Evolutionary conservation across 2,329 filamentous ascomycete species (phyloP).

Genomic region (Penicillium olsonii): DNA sequence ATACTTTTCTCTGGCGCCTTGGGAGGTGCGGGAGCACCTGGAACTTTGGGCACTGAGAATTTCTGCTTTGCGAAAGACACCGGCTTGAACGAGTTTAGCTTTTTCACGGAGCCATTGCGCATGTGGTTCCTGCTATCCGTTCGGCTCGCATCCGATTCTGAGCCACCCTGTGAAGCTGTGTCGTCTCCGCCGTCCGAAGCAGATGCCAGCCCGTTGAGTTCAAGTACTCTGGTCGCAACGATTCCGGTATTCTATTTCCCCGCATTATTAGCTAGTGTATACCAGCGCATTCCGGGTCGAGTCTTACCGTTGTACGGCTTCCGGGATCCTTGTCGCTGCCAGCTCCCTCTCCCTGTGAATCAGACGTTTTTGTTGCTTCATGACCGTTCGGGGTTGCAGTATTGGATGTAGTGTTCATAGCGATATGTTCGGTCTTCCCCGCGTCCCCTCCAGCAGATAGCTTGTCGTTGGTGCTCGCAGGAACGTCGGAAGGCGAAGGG

Average conservation of each 20-base stretch:
- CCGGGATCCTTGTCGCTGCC: slow-evolving; percentile 28
- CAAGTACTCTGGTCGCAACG: slow-evolving; percentile 39
- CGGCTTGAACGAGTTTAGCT: slow-evolving; percentile 64
- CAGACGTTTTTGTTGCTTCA: slow-evolving; percentile 21
- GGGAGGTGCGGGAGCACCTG: slow-evolving; percentile 51
- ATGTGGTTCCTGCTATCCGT: slow-evolving; percentile 50
- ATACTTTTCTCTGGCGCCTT: slow-evolving; percentile 59
- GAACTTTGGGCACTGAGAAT: slow-evolving; percentile 64
- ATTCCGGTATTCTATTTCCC: slow-evolving; percentile 33
- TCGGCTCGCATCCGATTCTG: slow-evolving; percentile 64
- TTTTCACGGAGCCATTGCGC: slow-evolving; percentile 58
- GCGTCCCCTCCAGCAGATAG: slow-evolving; percentile 54
- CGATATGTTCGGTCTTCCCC: slow-evolving; percentile 45
- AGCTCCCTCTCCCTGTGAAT: slow-evolving; percentile 20
- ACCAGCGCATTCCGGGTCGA: slow-evolving; percentile 7
- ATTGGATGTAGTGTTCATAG: slow-evolving; percentile 33
- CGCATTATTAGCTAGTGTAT: slow-evolving; percentile 24
- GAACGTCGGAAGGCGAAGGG: slow-evolving; percentile 64
- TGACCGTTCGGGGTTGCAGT: slow-evolving; percentile 28
- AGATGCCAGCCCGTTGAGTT: slow-evolving; percentile 42
- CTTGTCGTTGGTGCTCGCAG: slow-evolving; percentile 61
- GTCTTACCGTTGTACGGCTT: slow-evolving; percentile 34
- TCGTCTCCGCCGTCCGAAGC: slow-evolving; percentile 42
- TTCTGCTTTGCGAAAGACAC: slow-evolving; percentile 62
- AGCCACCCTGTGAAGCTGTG: slow-evolving; percentile 51